Percentiles rank a stretch among this genome's conserved stretches.
Conservation (phyloP, 495 filamentous ascomycete genomes). For the Aspergillus carlsbadensis region DNA sequence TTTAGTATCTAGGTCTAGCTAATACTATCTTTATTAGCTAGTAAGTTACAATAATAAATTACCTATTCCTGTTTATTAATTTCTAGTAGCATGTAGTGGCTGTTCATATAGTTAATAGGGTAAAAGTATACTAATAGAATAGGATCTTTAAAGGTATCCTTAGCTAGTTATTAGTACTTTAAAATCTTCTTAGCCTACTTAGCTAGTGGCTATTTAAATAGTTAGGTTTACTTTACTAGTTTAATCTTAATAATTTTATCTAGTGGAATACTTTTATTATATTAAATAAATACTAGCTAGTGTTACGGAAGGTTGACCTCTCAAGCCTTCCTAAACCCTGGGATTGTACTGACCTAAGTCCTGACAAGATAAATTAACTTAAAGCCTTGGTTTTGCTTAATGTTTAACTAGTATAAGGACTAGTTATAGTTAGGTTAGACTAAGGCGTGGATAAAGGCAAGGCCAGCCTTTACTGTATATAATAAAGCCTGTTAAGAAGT, state of each 20-base stretch:
- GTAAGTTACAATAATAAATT: not conserved
- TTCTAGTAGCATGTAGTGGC: not conserved
- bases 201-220: not conserved
- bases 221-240: not conserved
- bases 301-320: no score
- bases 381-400: no score
- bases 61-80: not conserved
- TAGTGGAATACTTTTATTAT: not conserved
- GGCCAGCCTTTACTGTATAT: no score
- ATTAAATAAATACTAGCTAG: not conserved
- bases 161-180: not conserved
- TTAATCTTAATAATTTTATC: not conserved
- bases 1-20: not conserved
- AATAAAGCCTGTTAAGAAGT: no score
- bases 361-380: no score
- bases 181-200: not conserved
- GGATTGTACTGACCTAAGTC: no score
- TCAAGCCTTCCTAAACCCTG: no score
- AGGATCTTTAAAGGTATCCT: not conserved
- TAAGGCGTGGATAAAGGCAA: no score
- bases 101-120: not conserved
- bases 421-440: no score
- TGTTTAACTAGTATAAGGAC: no score
- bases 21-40: not conserved
- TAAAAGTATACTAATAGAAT: not conserved